Percentiles rank a stretch among this genome's conserved stretches.
These are phyloP conservation scores for Sungouiella blattae DNA, from an alignment of 805 yeast species.

Conservation along the genomic window DNA sequence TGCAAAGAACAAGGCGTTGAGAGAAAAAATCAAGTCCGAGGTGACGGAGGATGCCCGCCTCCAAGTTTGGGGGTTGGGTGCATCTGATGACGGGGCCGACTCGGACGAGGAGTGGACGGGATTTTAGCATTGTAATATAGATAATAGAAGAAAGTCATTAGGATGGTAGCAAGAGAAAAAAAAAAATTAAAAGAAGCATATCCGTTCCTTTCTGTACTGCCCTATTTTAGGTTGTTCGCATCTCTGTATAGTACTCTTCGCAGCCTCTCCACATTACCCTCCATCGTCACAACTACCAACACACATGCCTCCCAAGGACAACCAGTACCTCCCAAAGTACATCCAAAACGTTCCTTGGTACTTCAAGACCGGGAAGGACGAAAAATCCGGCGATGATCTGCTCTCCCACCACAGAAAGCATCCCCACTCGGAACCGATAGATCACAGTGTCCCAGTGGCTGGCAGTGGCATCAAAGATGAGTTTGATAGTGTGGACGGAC, in stretches of 20 bases:
- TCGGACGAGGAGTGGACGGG: slow-evolving; percentile 24
- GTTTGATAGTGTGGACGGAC: slow-evolving; percentile 15
- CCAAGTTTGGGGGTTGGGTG: slow-evolving; percentile 56
- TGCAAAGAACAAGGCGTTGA: slow-evolving; percentile 58
- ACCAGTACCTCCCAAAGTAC: slow-evolving; percentile 38
- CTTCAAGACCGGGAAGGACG: slow-evolving; percentile 11
- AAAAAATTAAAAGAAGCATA: too few species aligned
- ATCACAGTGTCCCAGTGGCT: slow-evolving; percentile 48
- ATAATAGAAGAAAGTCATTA: too few species aligned
- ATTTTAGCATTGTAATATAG: slow-evolving; percentile 10
- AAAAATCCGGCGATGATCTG: slow-evolving; percentile 31
- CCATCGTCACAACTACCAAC: too few species aligned
- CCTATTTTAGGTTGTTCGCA: too few species aligned
- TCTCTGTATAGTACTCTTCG: too few species aligned
- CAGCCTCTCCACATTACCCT: too few species aligned
- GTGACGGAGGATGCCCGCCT: slow-evolving; percentile 64
- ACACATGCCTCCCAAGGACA: slow-evolving; percentile 6
- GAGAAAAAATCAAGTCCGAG: slow-evolving; percentile 62
- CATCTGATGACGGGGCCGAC: slow-evolving; percentile 21
- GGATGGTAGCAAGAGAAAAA: too few species aligned
- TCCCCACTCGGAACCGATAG: slow-evolving; percentile 31
- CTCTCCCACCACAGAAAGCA: slow-evolving; percentile 56
- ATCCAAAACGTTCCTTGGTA: slow-evolving; percentile 41
- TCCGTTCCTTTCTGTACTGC: too few species aligned
- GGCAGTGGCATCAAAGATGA: slow-evolving; percentile 59